Evolutionary conservation across 2,329 filamentous ascomycete genomes (phyloP).

Genomic region (Xylariaceae sp.): DNA sequence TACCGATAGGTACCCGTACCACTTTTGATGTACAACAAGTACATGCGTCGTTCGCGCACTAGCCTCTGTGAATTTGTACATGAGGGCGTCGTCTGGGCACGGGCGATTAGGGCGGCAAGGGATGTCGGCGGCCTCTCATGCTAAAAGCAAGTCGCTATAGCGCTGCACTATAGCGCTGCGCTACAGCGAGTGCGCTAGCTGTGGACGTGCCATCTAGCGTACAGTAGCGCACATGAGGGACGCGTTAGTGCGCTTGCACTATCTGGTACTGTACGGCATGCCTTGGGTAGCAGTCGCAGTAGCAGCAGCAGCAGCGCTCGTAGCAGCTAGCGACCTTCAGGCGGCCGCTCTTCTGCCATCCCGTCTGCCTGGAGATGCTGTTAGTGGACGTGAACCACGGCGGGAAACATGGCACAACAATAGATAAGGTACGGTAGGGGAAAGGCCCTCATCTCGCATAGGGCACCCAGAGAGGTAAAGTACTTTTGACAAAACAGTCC

Average conservation of each 20-base stretch:
- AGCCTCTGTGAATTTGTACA: neutral
- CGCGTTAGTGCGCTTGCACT: neutral
- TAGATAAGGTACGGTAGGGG: neutral
- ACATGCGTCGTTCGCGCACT: neutral
- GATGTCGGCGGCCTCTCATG: conserved; percentile 2
- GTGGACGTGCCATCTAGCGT: neutral
- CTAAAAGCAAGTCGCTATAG: neutral
- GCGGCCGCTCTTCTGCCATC: neutral
- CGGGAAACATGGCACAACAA: neutral
- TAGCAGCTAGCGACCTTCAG: neutral
- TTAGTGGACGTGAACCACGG: no score
- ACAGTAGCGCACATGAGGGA: neutral
- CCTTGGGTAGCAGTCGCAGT: no score
- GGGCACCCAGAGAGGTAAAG: neutral
- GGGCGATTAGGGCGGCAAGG: conserved; percentile 15
- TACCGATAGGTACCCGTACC: neutral
- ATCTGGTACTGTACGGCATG: neutral
- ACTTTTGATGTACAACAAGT: neutral
- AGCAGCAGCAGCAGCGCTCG: neutral
- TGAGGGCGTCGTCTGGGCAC: neutral
- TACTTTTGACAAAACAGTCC: conserved; percentile 13
- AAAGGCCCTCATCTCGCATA: neutral
- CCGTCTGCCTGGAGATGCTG: neutral
- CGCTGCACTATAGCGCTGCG: neutral
- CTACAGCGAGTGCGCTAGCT: neutral